Evolutionary conservation across 164 flowering plant species (phyloP).

Genomic region (Tetracentron sinense): DNA sequence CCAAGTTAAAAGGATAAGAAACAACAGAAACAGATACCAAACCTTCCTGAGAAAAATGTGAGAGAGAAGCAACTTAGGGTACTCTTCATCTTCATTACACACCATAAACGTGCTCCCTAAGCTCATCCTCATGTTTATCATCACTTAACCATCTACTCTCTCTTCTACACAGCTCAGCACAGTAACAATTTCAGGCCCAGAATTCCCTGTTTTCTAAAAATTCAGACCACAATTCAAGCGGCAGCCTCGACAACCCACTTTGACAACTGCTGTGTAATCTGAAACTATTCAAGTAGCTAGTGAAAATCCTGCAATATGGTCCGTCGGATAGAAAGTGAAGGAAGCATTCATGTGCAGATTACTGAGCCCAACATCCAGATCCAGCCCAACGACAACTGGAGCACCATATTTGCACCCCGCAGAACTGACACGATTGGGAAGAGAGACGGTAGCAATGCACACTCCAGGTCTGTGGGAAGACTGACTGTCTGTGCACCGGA

Average conservation of each 20-base stretch:
- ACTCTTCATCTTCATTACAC: slow-evolving; percentile 29
- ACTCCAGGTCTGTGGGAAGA: slow-evolving; percentile 17
- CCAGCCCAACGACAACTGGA: slow-evolving; percentile 21
- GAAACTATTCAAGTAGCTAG: not conserved
- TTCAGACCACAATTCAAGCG: not conserved
- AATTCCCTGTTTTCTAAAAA: not conserved
- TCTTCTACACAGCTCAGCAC: not conserved
- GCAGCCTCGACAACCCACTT: no score
- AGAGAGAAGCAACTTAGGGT: slow-evolving; percentile 21
- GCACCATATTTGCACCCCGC: slow-evolving; percentile 40
- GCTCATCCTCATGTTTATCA: slow-evolving; percentile 17
- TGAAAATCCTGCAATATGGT: slow-evolving; percentile 16
- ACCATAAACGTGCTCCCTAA: slow-evolving; percentile 44
- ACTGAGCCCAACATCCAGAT: slow-evolving; percentile 29
- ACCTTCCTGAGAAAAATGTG: slow-evolving; percentile 9
- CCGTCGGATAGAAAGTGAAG: slow-evolving; percentile 15
- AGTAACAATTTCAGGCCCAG: not conserved
- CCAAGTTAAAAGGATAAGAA: slow-evolving; percentile 2
- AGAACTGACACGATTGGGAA: slow-evolving; percentile 25
- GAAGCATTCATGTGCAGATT: slow-evolving; percentile 31
- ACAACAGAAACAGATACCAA: not conserved
- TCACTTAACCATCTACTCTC: not conserved
- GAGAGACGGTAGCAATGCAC: slow-evolving; percentile 36
- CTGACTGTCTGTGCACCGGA: slow-evolving; percentile 78
- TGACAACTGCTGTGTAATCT: not conserved